A percentile compares a stretch with the other conserved stretches of the same genome.
phyloP scores from a whole-genome alignment of 2,329 filamentous ascomycete genomes.

The Grosmannia serpens region DNA sequence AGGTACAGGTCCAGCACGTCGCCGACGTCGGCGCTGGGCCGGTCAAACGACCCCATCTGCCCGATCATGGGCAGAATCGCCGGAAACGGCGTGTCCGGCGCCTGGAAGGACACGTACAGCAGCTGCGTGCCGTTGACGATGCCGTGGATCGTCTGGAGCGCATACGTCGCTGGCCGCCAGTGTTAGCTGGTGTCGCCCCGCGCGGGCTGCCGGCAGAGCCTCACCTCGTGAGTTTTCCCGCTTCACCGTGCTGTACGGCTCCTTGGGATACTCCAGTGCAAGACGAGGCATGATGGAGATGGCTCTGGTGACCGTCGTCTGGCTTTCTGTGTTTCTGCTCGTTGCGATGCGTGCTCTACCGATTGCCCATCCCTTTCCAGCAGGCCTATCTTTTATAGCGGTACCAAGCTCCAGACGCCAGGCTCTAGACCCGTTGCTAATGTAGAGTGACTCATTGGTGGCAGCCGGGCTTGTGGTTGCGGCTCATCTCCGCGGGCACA shows the following conservation, averaged over 20 bases:
- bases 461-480: too few relatives aligned
- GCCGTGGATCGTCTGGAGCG: constrained; percentile 58
- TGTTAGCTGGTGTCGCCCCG: neutral
- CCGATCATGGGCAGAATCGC: constrained; percentile 77
- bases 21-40: constrained; percentile 45
- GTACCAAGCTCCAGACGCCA: too few relatives aligned
- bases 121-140: constrained; percentile 67
- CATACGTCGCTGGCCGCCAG: constrained; percentile 48
- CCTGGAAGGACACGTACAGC: constrained; percentile 68
- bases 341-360: too few relatives aligned
- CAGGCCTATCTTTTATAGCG: too few relatives aligned
- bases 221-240: constrained; percentile 53
- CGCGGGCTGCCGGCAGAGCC: neutral
- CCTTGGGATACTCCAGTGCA: constrained; percentile 50
- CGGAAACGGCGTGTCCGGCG: constrained; percentile 56
- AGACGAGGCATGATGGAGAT: constrained; percentile 27
- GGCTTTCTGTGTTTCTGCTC: neutral
- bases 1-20: constrained; percentile 68
- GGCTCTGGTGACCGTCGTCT: neutral
- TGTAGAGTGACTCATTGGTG: neutral
- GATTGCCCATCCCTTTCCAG: too few relatives aligned
- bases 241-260: constrained; percentile 53
- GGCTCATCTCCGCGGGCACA: neutral
- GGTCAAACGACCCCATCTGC: constrained; percentile 61
- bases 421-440: neutral